Evolutionary conservation across 495 filamentous ascomycete species (phyloP).

Genomic region (Hypoxylon perforatum): DNA sequence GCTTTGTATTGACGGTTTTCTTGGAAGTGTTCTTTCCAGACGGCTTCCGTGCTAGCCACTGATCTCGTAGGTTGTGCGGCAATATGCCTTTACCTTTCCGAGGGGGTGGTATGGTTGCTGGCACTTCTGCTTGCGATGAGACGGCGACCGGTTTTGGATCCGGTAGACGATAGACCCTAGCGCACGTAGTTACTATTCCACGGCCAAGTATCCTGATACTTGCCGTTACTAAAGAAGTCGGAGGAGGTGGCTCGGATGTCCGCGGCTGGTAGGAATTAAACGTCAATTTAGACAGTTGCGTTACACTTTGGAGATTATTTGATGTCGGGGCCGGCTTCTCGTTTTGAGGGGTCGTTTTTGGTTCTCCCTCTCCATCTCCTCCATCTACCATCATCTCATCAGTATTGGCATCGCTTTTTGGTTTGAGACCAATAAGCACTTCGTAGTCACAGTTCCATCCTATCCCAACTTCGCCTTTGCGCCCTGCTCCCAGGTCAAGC

Average conservation of each 20-base stretch:
- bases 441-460: conserved; percentile 94
- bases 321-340: conserved; percentile 5
- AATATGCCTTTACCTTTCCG: conserved; percentile 24
- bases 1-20: conserved; percentile 19
- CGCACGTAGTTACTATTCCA: conserved; percentile 54
- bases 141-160: conserved; percentile 8
- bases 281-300: conserved; percentile 43
- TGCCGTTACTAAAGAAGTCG: conserved; percentile 46
- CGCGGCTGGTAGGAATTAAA: conserved; percentile 40
- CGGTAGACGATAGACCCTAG: conserved; percentile 62
- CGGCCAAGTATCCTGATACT: conserved; percentile 51
- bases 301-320: conserved; percentile 33
- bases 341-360: conserved; percentile 16
- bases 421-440: conserved; percentile 59
- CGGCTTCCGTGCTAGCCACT: conserved; percentile 57
- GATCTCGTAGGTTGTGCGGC: conserved; percentile 51
- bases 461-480: conserved; percentile 84
- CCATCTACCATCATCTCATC: conserved; percentile 32
- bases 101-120: conserved; percentile 49
- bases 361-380: conserved; percentile 38
- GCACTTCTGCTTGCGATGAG: conserved; percentile 54
- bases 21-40: conserved; percentile 29
- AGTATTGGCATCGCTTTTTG: conserved; percentile 38
- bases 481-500: conserved; percentile 76
- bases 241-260: conserved; percentile 16